A percentile compares a stretch with the other conserved stretches of the same genome.
These are phyloP conservation scores for Calonectria pseudoreteaudii DNA, from an alignment of 2,329 filamentous ascomycete species.

Conservation along the genomic window DNA sequence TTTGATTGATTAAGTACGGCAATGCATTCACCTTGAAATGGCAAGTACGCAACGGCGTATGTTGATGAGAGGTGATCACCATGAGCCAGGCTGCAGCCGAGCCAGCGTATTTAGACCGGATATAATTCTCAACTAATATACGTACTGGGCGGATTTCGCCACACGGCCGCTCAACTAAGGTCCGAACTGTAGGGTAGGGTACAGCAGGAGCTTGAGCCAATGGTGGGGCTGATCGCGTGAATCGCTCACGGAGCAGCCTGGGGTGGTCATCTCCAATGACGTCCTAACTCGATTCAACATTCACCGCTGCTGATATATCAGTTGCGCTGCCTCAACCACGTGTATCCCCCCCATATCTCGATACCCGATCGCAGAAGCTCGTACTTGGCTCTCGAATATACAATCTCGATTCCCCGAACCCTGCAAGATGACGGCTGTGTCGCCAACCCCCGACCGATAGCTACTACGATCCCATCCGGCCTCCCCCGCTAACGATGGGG, in stretches of 20 bases:
- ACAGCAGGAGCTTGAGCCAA: constrained; percentile 13
- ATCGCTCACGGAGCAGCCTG: constrained; percentile 18
- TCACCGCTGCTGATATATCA: not conserved
- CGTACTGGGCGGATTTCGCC: not conserved
- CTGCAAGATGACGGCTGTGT: constrained; percentile 42
- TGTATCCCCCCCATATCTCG: not conserved
- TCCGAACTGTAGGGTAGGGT: not conserved
- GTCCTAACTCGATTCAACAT: constrained; percentile 2
- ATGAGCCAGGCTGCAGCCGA: not conserved
- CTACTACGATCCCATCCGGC: constrained; percentile 35
- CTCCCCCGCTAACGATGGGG: constrained; percentile 72
- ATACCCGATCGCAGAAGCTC: not conserved
- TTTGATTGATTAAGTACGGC: not conserved
- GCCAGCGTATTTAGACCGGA: not conserved
- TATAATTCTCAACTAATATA: not conserved
- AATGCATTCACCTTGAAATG: not conserved
- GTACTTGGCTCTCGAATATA: not conserved
- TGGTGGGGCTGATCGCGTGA: constrained; percentile 22
- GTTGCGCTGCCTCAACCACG: not conserved
- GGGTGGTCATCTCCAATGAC: constrained; percentile 11
- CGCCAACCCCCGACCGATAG: constrained; percentile 38
- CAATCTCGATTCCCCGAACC: not conserved
- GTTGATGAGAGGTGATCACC: not conserved
- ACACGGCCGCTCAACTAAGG: not conserved
- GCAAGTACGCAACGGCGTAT: not conserved